phyloP scores from a whole-genome alignment of 2,329 filamentous ascomycete species.

The Alternaria angustiovoidea region DNA sequence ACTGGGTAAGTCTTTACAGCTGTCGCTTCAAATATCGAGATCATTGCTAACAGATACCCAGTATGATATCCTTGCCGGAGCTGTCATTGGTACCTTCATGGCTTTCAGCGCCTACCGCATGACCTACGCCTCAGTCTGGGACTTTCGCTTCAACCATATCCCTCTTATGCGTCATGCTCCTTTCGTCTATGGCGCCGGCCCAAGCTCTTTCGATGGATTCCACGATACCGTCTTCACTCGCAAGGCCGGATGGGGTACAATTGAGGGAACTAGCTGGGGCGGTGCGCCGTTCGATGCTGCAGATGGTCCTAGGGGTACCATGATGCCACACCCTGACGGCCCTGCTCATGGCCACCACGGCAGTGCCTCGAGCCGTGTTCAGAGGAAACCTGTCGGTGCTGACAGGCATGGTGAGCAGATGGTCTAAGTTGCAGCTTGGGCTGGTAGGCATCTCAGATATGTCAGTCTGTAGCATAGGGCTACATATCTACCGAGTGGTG shows the following conservation, averaged over 20 bases:
- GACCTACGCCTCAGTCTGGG: slow-evolving; percentile 73
- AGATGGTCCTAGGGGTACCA: slow-evolving; percentile 47
- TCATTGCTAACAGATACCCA: slow-evolving; percentile 48
- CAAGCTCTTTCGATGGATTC: slow-evolving; percentile 55
- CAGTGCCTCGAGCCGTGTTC: slow-evolving; percentile 32
- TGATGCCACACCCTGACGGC: slow-evolving; percentile 40
- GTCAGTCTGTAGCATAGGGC: background rate
- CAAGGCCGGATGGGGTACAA: slow-evolving; percentile 66
- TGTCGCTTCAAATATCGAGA: too few species aligned
- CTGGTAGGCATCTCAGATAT: background rate
- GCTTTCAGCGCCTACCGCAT: slow-evolving; percentile 72
- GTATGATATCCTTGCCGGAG: slow-evolving; percentile 76
- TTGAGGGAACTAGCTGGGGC: slow-evolving; percentile 50
- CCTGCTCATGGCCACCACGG: slow-evolving; percentile 32
- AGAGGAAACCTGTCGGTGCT: slow-evolving; percentile 42
- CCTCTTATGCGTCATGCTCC: slow-evolving; percentile 67
- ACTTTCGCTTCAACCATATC: slow-evolving; percentile 73
- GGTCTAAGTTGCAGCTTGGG: slow-evolving; percentile 6
- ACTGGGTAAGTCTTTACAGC: slow-evolving; percentile 46
- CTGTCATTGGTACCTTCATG: slow-evolving; percentile 69
- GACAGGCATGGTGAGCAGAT: slow-evolving; percentile 20
- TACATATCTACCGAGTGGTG: background rate
- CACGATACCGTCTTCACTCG: slow-evolving; percentile 66
- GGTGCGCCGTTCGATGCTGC: slow-evolving; percentile 56
- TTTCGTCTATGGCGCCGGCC: slow-evolving; percentile 60